A percentile compares a stretch with the other conserved stretches of the same genome.
phyloP scores from a whole-genome alignment of 2,329 filamentous ascomycete genomes.

The Tolypocladium tundrense region DNA sequence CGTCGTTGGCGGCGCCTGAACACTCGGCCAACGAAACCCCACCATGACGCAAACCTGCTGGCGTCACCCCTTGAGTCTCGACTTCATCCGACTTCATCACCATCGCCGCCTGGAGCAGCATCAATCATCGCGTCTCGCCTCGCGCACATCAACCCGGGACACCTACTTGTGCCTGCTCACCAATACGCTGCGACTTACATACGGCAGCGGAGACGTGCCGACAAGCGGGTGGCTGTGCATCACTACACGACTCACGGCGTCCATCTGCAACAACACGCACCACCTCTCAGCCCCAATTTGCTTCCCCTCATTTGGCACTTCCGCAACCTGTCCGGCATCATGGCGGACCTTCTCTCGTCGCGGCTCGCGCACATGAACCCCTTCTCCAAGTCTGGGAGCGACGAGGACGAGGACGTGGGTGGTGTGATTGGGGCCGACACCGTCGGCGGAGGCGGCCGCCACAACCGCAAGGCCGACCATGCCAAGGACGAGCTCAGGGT shows the following conservation, averaged over 20 bases:
- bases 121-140: neutral
- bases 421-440: conserved; percentile 24
- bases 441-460: conserved; percentile 51
- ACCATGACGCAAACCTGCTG: neutral
- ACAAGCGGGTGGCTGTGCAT: neutral
- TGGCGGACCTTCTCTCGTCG: conserved; percentile 16
- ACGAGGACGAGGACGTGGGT: conserved; percentile 23
- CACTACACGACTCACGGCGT: too few relatives aligned
- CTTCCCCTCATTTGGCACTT: neutral
- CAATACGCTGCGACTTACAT: neutral
- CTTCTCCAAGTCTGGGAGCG: conserved; percentile 12
- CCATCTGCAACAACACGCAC: neutral
- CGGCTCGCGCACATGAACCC: conserved; percentile 20
- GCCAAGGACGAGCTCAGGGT: conserved; percentile 46
- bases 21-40: too few relatives aligned
- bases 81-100: too few relatives aligned
- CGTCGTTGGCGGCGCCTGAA: neutral
- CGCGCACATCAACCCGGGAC: neutral
- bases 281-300: neutral
- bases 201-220: neutral
- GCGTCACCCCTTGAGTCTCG: neutral
- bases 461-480: conserved; percentile 34
- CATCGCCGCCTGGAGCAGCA: neutral
- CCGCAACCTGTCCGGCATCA: conserved; percentile 1
- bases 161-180: neutral